Conservation (phyloP, 2,329 filamentous ascomycete species). For the Sclerotinia glacialis region DNA sequence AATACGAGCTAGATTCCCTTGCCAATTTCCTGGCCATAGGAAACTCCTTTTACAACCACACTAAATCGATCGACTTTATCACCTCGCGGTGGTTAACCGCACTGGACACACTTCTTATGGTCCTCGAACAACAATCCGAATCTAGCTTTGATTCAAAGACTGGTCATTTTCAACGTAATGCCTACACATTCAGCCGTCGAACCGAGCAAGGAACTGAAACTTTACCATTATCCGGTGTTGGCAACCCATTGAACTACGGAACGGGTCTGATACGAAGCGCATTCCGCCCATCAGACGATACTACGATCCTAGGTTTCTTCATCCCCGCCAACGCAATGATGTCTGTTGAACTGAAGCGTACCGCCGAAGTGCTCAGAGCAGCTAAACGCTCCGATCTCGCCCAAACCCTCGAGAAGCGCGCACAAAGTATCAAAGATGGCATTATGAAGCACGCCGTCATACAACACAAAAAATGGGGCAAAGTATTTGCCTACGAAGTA, state of each 20-base stretch:
- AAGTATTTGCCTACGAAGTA: conserved; percentile 83
- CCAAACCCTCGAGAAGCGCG: conserved; percentile 56
- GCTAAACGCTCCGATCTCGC: conserved; percentile 53
- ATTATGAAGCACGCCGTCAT: conserved; percentile 84
- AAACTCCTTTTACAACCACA: conserved; percentile 83
- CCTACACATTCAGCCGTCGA: conserved; percentile 81
- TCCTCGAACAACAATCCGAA: conserved; percentile 74
- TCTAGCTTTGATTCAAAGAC: conserved; percentile 74
- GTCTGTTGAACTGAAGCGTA: conserved; percentile 78
- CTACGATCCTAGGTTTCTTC: conserved; percentile 89
- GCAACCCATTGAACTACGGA: conserved; percentile 83
- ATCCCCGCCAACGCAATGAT: conserved; percentile 98
- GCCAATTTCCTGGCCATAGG: conserved; percentile 83
- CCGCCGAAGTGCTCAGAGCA: conserved; percentile 64
- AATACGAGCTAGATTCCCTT: conserved; percentile 95
- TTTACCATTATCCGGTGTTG: conserved; percentile 73
- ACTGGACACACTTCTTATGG: conserved; percentile 67
- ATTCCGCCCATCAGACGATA: conserved; percentile 92
- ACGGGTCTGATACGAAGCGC: conserved; percentile 87
- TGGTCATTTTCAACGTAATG: conserved; percentile 64
- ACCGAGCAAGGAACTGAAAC: conserved; percentile 89
- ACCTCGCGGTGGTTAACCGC: conserved; percentile 76
- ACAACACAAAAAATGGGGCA: conserved; percentile 68
- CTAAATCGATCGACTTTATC: conserved; percentile 73
- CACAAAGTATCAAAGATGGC: conserved; percentile 65